Base-by-base conservation (phyloP, 108 stramenopile genomes). In the Stephanodiscus minutulus region DNA sequence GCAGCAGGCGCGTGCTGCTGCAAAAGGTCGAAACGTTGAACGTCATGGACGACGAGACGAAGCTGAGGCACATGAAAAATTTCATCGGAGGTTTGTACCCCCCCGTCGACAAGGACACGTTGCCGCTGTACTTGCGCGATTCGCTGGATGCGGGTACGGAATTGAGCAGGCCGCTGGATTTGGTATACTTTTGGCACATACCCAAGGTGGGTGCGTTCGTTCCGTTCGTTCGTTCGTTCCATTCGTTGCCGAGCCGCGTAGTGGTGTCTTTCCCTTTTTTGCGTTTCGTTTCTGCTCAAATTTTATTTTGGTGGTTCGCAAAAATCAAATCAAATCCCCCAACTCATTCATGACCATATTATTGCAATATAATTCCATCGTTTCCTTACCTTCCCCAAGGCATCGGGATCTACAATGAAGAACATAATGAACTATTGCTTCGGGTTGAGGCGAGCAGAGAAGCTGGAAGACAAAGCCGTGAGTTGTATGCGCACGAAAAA, bases 361-460 rank as follows among this genome's bases (percentile, higher is more conserved):
- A n/a, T n/a, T n/a, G n/a, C n/a, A n/a, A n/a, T n/a, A n/a, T n/a
- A n/a, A n/a, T n/a, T n/a, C n/a, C n/a, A n/a, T n/a, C n/a, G n/a
- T n/a, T n/a, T n/a, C n/a, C 18, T 39, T 6, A 56, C 0, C 25
- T 44, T 8, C 22, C 15, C 1, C 24, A 43, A 72, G 71, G 73
- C 73, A 21, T 55, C 64, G 6, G 73, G 73, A 35, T 68, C 66
- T 47, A 74, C 69, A 9, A 55, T 52, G 62, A 64, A 73, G 33
- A 53, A 78, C 22, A 47, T 74, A 0, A 61, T 74, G 60, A 68
- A 74, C 37, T 74, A 67, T 43, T 74, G 73, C 36, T 74, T 74
- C 24, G 41, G 66, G 36, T 59, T 74, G 57, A 68, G 47, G 49
- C 64, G 73, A 3, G 65, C 64, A 15, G 73, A 74, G 52, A 66